A percentile compares a stretch with the other conserved stretches of the same genome.
Conservation (phyloP, 208 protist genomes). For the Leishmania aethiopica region DNA sequence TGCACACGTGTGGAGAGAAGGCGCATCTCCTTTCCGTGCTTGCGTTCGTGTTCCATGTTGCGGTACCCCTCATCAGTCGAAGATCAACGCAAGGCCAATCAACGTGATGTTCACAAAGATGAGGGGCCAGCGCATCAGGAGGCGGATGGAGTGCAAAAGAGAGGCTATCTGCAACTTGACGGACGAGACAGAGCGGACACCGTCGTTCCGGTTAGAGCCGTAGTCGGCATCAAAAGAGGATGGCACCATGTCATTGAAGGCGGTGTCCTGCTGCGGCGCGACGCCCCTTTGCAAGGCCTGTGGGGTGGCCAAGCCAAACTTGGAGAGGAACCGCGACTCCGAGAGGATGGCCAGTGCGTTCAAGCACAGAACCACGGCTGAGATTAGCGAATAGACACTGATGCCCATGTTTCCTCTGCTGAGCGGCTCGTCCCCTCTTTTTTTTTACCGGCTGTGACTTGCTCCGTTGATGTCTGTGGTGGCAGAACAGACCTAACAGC, state of each 20-base stretch:
- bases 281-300: slow-evolving; percentile 15
- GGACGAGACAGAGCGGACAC: slow-evolving; percentile 1
- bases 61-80: slow-evolving; percentile 43
- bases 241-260: slow-evolving; percentile 23
- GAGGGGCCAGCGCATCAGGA: slow-evolving; percentile 78
- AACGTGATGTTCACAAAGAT: slow-evolving; percentile 77
- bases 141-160: slow-evolving; percentile 75
- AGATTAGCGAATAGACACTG: slow-evolving; percentile 62
- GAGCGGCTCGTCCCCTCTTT: background rate
- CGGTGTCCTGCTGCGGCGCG: slow-evolving; percentile 16
- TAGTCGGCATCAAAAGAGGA: slow-evolving; percentile 26
- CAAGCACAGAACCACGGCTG: slow-evolving; percentile 57
- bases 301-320: slow-evolving; percentile 66
- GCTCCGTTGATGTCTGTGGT: background rate
- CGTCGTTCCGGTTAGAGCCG: background rate
- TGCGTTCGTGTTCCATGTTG: background rate
- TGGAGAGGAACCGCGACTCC: slow-evolving; percentile 77
- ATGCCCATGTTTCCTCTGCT: slow-evolving; percentile 53
- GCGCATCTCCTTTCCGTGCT: background rate
- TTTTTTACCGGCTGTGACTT: background rate
- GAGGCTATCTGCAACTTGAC: slow-evolving; percentile 56
- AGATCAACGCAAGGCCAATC: slow-evolving; percentile 68
- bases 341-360: slow-evolving; percentile 89
- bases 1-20: background rate
- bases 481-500: background rate